These are phyloP conservation scores for Neurospora sp. DNA, from an alignment of 495 filamentous ascomycete genomes.

Conservation along the genomic window DNA sequence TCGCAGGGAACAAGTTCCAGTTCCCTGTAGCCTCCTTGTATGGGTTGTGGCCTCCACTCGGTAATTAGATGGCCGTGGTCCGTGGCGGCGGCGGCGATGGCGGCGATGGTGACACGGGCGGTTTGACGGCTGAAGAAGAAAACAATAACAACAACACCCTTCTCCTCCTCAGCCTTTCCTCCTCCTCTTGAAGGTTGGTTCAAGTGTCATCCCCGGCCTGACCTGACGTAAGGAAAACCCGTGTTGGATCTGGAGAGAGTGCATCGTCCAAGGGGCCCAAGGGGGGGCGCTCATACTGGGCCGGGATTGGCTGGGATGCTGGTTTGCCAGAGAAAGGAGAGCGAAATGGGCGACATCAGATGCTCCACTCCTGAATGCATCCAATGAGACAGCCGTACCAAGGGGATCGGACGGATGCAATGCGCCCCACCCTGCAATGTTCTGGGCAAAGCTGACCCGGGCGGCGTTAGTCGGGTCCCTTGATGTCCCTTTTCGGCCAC, in stretches of 20 bases:
- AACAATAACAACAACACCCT: neutral
- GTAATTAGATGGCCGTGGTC: neutral
- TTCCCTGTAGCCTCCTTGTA: neutral
- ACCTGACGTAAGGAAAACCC: neutral
- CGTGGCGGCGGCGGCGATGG: neutral
- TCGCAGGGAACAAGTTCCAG: neutral
- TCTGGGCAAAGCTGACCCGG: neutral
- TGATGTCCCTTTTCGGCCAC: neutral
- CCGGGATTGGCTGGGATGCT: neutral
- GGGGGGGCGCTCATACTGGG: neutral
- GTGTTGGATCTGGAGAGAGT: neutral
- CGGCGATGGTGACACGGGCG: neutral
- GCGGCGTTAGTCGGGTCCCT: neutral
- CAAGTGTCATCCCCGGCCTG: neutral
- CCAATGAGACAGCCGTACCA: neutral
- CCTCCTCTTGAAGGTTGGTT: neutral
- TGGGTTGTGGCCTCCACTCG: neutral
- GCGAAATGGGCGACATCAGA: neutral
- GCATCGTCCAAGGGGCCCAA: neutral
- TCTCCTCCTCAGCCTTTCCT: neutral
- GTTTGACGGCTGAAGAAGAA: neutral
- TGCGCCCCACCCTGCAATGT: neutral
- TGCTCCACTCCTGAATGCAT: neutral
- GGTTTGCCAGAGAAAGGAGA: neutral
- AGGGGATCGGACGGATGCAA: neutral